A percentile compares a stretch with the other conserved stretches of the same genome.
Conservation (phyloP, 352 stramenopile genomes). For the Pythium brachiatum region DNA sequence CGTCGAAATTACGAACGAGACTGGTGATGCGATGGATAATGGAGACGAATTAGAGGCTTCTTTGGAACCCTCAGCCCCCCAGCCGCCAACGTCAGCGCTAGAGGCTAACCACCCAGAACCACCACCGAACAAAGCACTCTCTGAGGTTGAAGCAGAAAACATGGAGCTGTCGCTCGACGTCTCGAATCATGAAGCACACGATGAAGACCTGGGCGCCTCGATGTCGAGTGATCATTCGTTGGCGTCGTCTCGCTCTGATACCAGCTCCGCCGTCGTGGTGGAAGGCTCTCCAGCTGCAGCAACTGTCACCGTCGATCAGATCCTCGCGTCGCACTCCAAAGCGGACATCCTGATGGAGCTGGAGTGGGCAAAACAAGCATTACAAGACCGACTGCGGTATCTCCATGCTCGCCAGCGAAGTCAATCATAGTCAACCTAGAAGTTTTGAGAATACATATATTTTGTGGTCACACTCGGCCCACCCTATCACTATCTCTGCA, state of each 20-base stretch:
- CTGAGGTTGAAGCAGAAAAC: not conserved
- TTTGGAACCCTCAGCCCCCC: too few species aligned
- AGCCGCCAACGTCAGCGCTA: too few species aligned
- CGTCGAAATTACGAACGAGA: too few species aligned
- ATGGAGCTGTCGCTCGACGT: not conserved
- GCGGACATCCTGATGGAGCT: slow-evolving; percentile 54
- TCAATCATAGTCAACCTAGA: not conserved
- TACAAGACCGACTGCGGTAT: slow-evolving; percentile 43
- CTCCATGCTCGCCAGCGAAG: slow-evolving; percentile 21
- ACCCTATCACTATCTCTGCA: not conserved
- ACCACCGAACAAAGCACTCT: not conserved
- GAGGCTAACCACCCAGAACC: not conserved
- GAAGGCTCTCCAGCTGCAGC: not conserved
- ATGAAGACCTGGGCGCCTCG: not conserved
- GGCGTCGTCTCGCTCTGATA: not conserved
- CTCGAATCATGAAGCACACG: not conserved
- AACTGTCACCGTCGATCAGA: slow-evolving; percentile 28
- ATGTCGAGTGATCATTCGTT: not conserved
- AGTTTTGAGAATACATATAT: slow-evolving; percentile 1
- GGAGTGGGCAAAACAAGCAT: slow-evolving; percentile 44
- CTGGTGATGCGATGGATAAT: too few species aligned
- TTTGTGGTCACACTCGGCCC: not conserved
- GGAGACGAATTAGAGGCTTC: too few species aligned
- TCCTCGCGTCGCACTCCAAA: slow-evolving; percentile 47
- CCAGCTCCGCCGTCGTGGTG: too few species aligned